A percentile compares a stretch with the other conserved stretches of the same genome.
phyloP scores from a whole-genome alignment of 352 stramenopile genomes.

The Phytophthora aleatoria region DNA sequence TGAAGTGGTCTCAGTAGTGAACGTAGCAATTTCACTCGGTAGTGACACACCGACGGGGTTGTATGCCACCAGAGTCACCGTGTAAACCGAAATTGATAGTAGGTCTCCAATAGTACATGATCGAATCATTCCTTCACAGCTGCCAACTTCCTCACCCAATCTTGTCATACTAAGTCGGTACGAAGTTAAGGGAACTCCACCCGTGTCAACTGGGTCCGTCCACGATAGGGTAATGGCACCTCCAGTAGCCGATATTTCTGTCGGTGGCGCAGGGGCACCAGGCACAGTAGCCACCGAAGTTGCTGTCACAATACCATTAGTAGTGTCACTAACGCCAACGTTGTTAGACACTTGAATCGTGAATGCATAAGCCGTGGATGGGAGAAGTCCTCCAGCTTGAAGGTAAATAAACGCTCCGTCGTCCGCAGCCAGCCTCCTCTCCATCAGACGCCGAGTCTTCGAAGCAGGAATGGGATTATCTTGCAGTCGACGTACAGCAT shows the following conservation, averaged over 20 bases:
- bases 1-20: slow-evolving; percentile 36
- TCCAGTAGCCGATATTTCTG: slow-evolving; percentile 31
- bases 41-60: slow-evolving; percentile 47
- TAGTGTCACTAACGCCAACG: slow-evolving; percentile 35
- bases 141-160: slow-evolving; percentile 22
- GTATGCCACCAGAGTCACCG: slow-evolving; percentile 34
- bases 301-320: background rate
- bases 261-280: slow-evolving; percentile 33
- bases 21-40: slow-evolving; percentile 19
- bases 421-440: slow-evolving; percentile 7
- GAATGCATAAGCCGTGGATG: slow-evolving; percentile 49
- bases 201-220: slow-evolving; percentile 55
- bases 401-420: slow-evolving; percentile 24
- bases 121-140: slow-evolving; percentile 50
- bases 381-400: slow-evolving; percentile 52
- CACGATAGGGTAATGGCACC: slow-evolving; percentile 48
- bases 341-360: slow-evolving; percentile 41
- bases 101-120: slow-evolving; percentile 44
- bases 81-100: slow-evolving; percentile 53
- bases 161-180: slow-evolving; percentile 41
- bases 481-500: slow-evolving; percentile 16
- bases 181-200: slow-evolving; percentile 48
- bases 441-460: slow-evolving; percentile 1
- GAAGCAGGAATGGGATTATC: background rate
- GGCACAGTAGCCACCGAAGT: slow-evolving; percentile 37